These are phyloP conservation scores for Fusarium nanum DNA, from an alignment of 2,329 filamentous ascomycete species.

Conservation along the genomic window DNA sequence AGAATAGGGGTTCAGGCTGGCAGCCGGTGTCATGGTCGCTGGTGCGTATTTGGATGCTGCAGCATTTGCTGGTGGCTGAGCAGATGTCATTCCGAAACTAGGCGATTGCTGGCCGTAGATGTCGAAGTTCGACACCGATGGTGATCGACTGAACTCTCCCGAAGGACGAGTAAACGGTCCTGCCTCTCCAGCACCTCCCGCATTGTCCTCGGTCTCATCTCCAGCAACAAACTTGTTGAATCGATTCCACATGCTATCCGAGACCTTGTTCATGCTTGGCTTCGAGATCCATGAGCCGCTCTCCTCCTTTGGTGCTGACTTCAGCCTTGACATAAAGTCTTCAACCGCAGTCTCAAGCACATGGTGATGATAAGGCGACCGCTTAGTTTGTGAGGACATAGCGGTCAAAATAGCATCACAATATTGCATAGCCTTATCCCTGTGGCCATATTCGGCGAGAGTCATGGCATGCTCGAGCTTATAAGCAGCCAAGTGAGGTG, in stretches of 20 bases:
- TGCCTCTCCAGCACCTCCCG: constrained; percentile 70
- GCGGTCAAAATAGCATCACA: constrained; percentile 84
- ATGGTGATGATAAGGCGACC: constrained; percentile 87
- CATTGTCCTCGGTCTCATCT: constrained; percentile 86
- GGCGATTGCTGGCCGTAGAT: constrained; percentile 71
- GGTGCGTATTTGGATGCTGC: constrained; percentile 56
- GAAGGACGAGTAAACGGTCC: constrained; percentile 87
- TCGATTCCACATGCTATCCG: constrained; percentile 87
- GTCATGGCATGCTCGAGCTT: constrained; percentile 89
- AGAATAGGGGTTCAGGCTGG: constrained; percentile 47
- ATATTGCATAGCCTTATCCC: constrained; percentile 87
- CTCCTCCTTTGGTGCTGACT: constrained; percentile 84
- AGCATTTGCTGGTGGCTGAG: constrained; percentile 51
- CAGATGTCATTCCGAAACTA: constrained; percentile 46
- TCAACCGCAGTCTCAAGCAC: constrained; percentile 81
- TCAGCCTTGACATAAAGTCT: constrained; percentile 84
- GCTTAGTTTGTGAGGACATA: constrained; percentile 82
- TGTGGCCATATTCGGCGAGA: constrained; percentile 85
- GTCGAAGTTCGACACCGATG: constrained; percentile 78
- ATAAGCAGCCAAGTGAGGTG: constrained; percentile 89
- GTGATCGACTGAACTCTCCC: constrained; percentile 78
- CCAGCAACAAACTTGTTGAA: constrained; percentile 98
- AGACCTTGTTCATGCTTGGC: constrained; percentile 95
- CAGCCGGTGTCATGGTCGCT: constrained; percentile 29
- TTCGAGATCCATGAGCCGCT: constrained; percentile 92